Evolutionary conservation across 306 rosid species (phyloP).

Genomic region (Quercus aquifolioides): DNA sequence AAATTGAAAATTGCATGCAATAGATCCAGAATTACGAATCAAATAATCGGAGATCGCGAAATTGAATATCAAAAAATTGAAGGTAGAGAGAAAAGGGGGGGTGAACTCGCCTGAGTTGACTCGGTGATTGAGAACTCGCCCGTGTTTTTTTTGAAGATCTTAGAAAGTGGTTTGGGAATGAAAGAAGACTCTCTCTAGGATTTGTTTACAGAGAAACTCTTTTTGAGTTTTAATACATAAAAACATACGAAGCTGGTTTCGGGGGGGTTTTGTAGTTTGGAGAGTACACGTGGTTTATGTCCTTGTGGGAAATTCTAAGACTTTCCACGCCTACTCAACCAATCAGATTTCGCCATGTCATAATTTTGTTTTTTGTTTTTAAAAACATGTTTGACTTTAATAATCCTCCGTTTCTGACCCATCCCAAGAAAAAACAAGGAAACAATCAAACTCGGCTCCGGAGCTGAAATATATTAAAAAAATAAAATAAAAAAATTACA

Average conservation of each 20-base stretch:
- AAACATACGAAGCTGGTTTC: no score
- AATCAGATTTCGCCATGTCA: conserved; percentile 18
- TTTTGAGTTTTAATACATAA: no score
- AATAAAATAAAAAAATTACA: no score
- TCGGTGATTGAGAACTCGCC: not conserved
- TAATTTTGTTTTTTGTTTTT: not conserved
- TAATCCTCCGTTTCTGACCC: no score
- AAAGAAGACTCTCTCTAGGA: no score
- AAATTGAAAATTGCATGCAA: not conserved
- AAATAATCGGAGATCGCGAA: not conserved
- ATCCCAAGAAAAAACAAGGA: no score
- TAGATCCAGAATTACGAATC: conserved; percentile 1
- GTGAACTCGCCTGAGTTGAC: conserved; percentile 26
- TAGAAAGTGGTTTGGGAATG: not conserved
- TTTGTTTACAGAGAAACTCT: no score
- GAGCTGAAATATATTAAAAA: no score
- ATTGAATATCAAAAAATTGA: not conserved
- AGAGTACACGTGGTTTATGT: not conserved
- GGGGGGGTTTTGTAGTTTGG: not conserved
- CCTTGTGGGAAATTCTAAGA: not conserved
- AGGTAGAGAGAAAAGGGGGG: not conserved
- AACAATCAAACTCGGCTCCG: no score
- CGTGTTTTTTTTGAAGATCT: not conserved
- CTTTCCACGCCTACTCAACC: conserved; percentile 18
- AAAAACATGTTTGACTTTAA: not conserved